Base-by-base conservation (phyloP, 768 basidiomycete species). In the Tremella fuciformis region DNA sequence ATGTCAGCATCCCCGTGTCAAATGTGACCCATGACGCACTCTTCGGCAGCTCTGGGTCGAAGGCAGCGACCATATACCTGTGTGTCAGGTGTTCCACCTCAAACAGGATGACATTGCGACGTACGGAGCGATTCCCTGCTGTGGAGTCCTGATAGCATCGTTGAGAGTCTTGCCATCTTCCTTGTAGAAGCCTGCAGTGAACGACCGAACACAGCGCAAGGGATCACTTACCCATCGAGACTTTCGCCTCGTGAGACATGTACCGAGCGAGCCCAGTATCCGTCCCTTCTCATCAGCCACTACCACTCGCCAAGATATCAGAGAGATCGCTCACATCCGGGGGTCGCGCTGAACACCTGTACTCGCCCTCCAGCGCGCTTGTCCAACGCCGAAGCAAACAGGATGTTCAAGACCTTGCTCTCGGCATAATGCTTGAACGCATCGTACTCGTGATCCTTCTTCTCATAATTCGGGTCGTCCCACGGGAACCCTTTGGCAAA, bases 381-480 rank as follows among this genome's bases (percentile, higher is more conserved):
- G 1, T 46, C 55, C 0, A 61, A 34, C 22, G 60, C 60, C 1
- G 55, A 15, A 6, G 55, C 54, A 50, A 61, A 53, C 13, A 61
- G 26, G 21, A 42, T n/a, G 22, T 53, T 61, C 18, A 61, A 29
- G 24, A 56, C 26, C 50, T 61, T 61, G 47, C 55, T 61, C 42
- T 57, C 49, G 16, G 48, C n/a, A 19, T 61, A 61, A 1, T 8
- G 18, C 1, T 19, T 24, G n/a, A 22, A 34, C 8, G 7, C n/a
- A 8, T 48, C 16, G 29, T 34, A 11, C 11, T 34, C 29, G 11
- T 34, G 29, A 34, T 34, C 29, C 4, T 34, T 11, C 11, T 34
- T 34, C 29, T 34, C 29, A 24, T 59, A 59, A 26, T 56, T 46
- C 7, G 55, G 60, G 41, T 61, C 60, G 8, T 50, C 47, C 55